Conservation (phyloP, 148 eudicot genomes). For the Amaranthus cruentus region DNA sequence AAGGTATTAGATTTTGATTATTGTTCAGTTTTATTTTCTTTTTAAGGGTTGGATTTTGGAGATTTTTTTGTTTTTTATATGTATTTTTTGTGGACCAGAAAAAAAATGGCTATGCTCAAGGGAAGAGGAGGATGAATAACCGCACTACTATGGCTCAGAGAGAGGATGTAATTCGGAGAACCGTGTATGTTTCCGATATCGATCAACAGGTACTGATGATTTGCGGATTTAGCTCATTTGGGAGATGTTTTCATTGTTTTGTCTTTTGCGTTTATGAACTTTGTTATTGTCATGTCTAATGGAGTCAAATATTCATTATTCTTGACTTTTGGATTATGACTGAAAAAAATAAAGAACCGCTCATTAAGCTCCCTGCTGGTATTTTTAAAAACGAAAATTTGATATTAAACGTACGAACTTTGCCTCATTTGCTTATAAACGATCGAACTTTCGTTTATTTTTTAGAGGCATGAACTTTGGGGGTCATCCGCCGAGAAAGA, state of each 20-base stretch:
- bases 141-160: constrained; percentile 82
- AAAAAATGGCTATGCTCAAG: constrained; percentile 45
- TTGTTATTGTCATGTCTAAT: background rate
- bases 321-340: background rate
- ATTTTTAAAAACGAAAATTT: too few relatives aligned
- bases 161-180: constrained; percentile 79
- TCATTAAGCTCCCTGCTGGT: background rate
- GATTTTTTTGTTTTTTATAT: background rate
- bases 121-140: constrained; percentile 67
- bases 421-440: too few relatives aligned
- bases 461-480: too few relatives aligned
- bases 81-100: constrained; percentile 34
- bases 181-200: constrained; percentile 95
- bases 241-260: background rate
- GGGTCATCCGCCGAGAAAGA: too few relatives aligned
- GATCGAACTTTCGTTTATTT: too few relatives aligned
- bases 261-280: background rate
- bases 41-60: background rate
- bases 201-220: constrained; percentile 71
- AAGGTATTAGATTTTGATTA: constrained; percentile 35
- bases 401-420: too few relatives aligned
- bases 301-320: background rate
- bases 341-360: background rate
- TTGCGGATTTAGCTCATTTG: background rate
- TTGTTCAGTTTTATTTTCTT: background rate